Evolutionary conservation across 2,329 filamentous ascomycete species (phyloP).

Genomic region (Colletotrichum tropicicola): DNA sequence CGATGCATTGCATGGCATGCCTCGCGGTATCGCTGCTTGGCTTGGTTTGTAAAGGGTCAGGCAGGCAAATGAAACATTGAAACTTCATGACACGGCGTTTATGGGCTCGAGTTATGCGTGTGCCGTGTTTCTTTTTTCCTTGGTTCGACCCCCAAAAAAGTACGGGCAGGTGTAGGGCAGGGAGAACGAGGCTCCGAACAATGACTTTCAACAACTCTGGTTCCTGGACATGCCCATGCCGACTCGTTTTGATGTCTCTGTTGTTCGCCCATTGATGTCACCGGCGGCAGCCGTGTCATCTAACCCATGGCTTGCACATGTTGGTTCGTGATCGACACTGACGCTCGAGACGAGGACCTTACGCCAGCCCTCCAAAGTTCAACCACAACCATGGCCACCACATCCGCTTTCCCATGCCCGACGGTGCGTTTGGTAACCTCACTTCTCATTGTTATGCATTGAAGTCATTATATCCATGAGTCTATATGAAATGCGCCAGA

Average conservation of each 20-base stretch:
- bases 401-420: no score
- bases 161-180: background rate
- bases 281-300: no score
- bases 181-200: background rate
- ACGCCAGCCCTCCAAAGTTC: no score
- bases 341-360: no score
- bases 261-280: background rate
- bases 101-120: constrained; percentile 26
- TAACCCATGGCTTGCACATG: no score
- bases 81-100: constrained; percentile 42
- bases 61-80: constrained; percentile 61
- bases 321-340: no score
- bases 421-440: no score
- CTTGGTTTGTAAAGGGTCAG: constrained; percentile 58
- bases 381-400: no score
- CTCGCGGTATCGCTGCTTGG: constrained; percentile 47
- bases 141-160: background rate
- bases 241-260: background rate
- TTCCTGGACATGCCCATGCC: background rate
- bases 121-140: constrained; percentile 24
- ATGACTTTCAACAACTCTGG: constrained; percentile 7
- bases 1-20: constrained; percentile 59
- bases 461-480: no score
- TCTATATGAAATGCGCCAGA: no score
- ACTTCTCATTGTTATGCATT: no score